Evolutionary conservation across 805 yeast genomes (phyloP).

Genomic region (Ogataea neopini): DNA sequence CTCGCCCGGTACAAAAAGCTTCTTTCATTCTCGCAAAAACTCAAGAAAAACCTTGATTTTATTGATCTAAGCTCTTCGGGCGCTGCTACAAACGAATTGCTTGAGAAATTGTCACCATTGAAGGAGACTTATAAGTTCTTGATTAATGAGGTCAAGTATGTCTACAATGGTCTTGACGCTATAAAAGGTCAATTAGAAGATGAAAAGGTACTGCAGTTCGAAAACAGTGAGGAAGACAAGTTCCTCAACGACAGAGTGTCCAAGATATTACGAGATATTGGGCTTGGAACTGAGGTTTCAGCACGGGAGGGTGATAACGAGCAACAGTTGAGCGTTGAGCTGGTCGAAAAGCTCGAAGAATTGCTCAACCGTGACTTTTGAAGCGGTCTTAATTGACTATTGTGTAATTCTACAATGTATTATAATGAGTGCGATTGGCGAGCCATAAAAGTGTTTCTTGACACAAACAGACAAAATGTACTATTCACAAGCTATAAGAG

Average conservation of each 20-base stretch:
- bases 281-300: slow-evolving; percentile 1
- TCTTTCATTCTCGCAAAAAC: slow-evolving; percentile 29
- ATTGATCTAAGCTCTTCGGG: slow-evolving; percentile 13
- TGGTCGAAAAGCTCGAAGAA: slow-evolving; percentile 17
- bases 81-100: slow-evolving; percentile 1
- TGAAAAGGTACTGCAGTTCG: slow-evolving; percentile 9
- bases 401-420: slow-evolving; percentile 5
- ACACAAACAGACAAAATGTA: slow-evolving; percentile 5
- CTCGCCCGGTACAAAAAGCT: slow-evolving; percentile 41
- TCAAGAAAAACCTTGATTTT: slow-evolving; percentile 14
- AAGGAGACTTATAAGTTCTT: slow-evolving; percentile 30
- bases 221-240: slow-evolving; percentile 21
- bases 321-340: slow-evolving; percentile 12
- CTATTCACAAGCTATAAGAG: slow-evolving; percentile 13
- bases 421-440: slow-evolving; percentile 1
- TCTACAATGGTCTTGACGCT: slow-evolving; percentile 22
- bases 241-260: slow-evolving; percentile 22
- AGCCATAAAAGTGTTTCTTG: not conserved
- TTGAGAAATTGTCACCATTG: slow-evolving; percentile 27
- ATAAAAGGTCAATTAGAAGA: slow-evolving; percentile 15
- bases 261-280: slow-evolving; percentile 15
- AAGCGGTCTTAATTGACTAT: not conserved
- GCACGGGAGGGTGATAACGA: slow-evolving; percentile 1
- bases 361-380: slow-evolving; percentile 10
- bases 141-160: slow-evolving; percentile 24